Percentiles rank a stretch among this genome's conserved stretches.
These are phyloP conservation scores for Sambucus nigra DNA, from an alignment of 129 eudicot genomes.

Conservation along the genomic window DNA sequence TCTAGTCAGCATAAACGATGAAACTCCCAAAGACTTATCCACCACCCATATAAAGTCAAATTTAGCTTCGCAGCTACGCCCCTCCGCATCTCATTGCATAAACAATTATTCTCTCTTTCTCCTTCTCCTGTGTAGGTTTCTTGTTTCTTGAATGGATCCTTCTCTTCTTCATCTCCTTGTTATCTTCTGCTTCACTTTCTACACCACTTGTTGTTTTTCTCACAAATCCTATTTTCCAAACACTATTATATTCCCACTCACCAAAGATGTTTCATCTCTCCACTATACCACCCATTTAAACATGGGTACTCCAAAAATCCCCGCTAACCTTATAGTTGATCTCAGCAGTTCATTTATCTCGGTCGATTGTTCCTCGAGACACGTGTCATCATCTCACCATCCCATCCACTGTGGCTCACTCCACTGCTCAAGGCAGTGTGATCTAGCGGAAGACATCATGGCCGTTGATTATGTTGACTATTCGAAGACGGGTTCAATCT, in stretches of 20 bases:
- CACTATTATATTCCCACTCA: conserved; percentile 28
- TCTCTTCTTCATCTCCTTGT: conserved; percentile 7
- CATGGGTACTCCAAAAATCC: conserved; percentile 32
- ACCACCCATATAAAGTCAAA: background rate
- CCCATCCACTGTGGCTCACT: conserved; percentile 31
- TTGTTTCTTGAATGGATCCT: conserved; percentile 23
- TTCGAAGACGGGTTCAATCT: conserved; percentile 5
- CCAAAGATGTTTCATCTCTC: conserved; percentile 42
- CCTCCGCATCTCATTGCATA: conserved; percentile 12
- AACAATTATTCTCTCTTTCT: background rate
- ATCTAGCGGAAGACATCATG: conserved; percentile 29
- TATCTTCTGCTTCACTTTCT: conserved; percentile 15
- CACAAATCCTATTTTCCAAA: conserved; percentile 25
- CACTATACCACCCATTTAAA: conserved; percentile 47
- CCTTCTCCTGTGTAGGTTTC: background rate
- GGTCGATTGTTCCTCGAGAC: conserved; percentile 20
- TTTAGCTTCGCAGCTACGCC: conserved; percentile 7
- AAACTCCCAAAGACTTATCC: conserved; percentile 7
- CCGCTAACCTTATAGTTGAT: conserved; percentile 45
- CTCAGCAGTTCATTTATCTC: conserved; percentile 48
- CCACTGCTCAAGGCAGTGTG: conserved; percentile 44
- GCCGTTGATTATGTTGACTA: conserved; percentile 14
- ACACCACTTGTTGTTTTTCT: conserved; percentile 14
- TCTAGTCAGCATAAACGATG: conserved; percentile 3
- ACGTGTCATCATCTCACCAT: conserved; percentile 18